phyloP scores from a whole-genome alignment of 2,329 filamentous ascomycete species.

The Fusarium illudens region DNA sequence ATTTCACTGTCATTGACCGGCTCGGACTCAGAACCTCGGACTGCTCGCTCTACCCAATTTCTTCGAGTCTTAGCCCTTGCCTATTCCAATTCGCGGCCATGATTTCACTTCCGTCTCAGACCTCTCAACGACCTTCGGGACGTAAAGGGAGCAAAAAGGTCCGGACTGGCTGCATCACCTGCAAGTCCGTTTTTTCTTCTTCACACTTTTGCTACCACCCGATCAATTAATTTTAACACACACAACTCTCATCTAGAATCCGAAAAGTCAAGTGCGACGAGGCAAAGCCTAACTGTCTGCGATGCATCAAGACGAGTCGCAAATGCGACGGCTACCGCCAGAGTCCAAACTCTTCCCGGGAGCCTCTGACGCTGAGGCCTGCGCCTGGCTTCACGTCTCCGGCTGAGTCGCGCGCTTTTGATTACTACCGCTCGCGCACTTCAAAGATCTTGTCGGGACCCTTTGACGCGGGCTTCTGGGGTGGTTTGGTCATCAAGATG shows the following conservation, averaged over 20 bases:
- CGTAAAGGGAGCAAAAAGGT: slow-evolving; percentile 57
- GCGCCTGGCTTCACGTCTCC: slow-evolving; percentile 32
- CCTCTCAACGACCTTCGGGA: slow-evolving; percentile 36
- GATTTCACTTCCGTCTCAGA: slow-evolving; percentile 9
- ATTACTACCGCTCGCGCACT: slow-evolving; percentile 48
- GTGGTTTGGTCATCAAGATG: slow-evolving; percentile 55
- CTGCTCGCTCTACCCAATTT: neutral
- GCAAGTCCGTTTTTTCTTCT: slow-evolving; percentile 57
- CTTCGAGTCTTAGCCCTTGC: neutral
- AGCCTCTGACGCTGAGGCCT: slow-evolving; percentile 23
- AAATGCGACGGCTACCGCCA: slow-evolving; percentile 64
- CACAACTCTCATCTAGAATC: too few species aligned
- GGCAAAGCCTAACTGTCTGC: slow-evolving; percentile 59
- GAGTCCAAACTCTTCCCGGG: slow-evolving; percentile 25
- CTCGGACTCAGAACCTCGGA: slow-evolving; percentile 30
- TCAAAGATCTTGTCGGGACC: slow-evolving; percentile 54
- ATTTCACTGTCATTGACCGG: slow-evolving; percentile 4
- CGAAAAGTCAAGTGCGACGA: slow-evolving; percentile 68
- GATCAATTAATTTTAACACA: neutral
- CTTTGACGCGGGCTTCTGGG: slow-evolving; percentile 55
- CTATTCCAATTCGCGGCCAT: neutral
- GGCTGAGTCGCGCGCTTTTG: slow-evolving; percentile 43
- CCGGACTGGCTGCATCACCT: slow-evolving; percentile 62
- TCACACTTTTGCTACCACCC: neutral
- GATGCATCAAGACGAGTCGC: slow-evolving; percentile 63